phyloP scores from a whole-genome alignment of 768 basidiomycete species.

The Amanita muscaria region DNA sequence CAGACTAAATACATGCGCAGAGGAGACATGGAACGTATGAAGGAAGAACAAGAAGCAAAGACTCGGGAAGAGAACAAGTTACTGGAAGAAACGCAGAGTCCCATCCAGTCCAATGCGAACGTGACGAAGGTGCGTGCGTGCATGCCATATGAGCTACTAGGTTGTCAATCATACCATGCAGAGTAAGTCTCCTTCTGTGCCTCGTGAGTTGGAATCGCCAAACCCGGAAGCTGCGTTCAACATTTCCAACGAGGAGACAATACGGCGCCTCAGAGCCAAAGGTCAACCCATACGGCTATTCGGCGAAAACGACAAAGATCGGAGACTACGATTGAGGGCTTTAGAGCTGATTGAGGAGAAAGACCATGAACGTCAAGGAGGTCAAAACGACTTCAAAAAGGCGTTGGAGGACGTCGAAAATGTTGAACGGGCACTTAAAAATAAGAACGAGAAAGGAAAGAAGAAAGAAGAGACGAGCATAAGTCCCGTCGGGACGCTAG shows the following conservation, averaged over 20 bases:
- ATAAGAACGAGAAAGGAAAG: constrained; percentile 48
- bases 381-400: constrained; percentile 94
- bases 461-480: constrained; percentile 50
- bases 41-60: constrained; percentile 37
- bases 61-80: constrained; percentile 25
- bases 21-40: constrained; percentile 78
- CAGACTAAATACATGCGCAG: constrained; percentile 85
- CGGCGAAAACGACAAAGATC: constrained; percentile 91
- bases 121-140: background rate
- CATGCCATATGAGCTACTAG: too few species aligned
- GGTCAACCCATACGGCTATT: constrained; percentile 94
- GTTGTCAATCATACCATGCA: background rate
- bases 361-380: constrained; percentile 67
- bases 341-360: constrained; percentile 93
- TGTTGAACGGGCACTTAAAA: constrained; percentile 56
- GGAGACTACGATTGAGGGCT: constrained; percentile 81
- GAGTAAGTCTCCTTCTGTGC: constrained; percentile 20
- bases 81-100: constrained; percentile 12
- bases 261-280: constrained; percentile 81
- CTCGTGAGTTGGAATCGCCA: constrained; percentile 31
- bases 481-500: constrained; percentile 48
- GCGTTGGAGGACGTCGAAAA: constrained; percentile 83
- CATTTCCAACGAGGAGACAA: constrained; percentile 87
- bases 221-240: constrained; percentile 61
- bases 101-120: constrained; percentile 14